Percentiles rank a stretch among this genome's conserved stretches.
Evolutionary conservation across 768 basidiomycete genomes (phyloP).

Genomic region (Mycena pura): DNA sequence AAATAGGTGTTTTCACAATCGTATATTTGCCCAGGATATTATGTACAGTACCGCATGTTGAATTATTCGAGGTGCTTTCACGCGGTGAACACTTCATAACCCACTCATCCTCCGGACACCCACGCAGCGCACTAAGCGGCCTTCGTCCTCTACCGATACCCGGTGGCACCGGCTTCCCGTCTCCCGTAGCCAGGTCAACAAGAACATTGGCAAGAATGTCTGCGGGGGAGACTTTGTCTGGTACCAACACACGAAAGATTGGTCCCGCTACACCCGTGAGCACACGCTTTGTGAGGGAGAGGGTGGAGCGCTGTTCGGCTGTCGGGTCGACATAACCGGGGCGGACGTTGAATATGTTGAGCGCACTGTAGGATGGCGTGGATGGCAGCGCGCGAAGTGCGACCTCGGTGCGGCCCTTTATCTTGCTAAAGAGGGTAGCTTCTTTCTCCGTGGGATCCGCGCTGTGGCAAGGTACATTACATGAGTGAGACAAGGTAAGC

Average conservation of each 20-base stretch:
- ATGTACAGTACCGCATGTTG: too few relatives aligned
- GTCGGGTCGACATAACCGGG: conserved; percentile 1
- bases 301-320: not conserved
- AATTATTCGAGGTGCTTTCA: too few relatives aligned
- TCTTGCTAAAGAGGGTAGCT: conserved; percentile 26
- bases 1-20: too few relatives aligned
- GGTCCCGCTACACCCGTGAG: not conserved
- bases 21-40: too few relatives aligned
- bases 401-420: not conserved
- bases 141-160: conserved; percentile 32
- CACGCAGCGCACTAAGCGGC: conserved; percentile 16
- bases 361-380: not conserved
- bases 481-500: not conserved
- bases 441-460: conserved; percentile 34
- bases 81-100: not conserved
- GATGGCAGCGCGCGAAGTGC: not conserved
- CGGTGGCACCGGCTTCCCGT: not conserved
- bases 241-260: not conserved
- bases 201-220: not conserved
- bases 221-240: not conserved
- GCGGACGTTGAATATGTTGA: conserved; percentile 9
- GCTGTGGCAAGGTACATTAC: conserved; percentile 4
- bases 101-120: conserved; percentile 12
- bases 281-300: not conserved
- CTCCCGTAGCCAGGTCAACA: not conserved